A percentile compares a stretch with the other conserved stretches of the same genome.
phyloP scores from a whole-genome alignment of 805 yeast species.

The Saccharomycopsis fibuligera region DNA sequence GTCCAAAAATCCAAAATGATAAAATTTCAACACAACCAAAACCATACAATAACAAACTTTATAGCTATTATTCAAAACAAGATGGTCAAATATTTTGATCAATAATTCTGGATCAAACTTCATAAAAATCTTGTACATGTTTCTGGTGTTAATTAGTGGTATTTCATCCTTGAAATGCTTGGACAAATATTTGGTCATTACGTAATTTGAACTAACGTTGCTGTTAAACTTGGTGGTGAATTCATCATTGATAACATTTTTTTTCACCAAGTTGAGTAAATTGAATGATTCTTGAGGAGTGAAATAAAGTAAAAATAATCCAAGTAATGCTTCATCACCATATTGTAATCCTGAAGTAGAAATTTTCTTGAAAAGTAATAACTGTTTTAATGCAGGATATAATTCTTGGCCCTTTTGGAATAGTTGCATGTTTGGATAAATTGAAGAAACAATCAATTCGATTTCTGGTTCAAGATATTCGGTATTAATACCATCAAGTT shows the following conservation, averaged over 20 bases:
- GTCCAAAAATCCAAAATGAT: slow-evolving; percentile 22
- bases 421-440: slow-evolving; percentile 15
- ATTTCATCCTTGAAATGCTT: slow-evolving; percentile 21
- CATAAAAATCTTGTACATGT: slow-evolving; percentile 15
- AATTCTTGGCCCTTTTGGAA: slow-evolving; percentile 19
- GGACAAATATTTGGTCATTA: slow-evolving; percentile 17
- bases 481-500: slow-evolving; percentile 11
- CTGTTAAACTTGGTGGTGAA: slow-evolving; percentile 16
- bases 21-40: slow-evolving; percentile 18
- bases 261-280: slow-evolving; percentile 12
- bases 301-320: slow-evolving; percentile 18
- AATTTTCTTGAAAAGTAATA: slow-evolving; percentile 16
- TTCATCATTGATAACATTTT: slow-evolving; percentile 14
- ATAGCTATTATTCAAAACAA: slow-evolving; percentile 18
- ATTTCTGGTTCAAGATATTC: slow-evolving; percentile 20
- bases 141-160: slow-evolving; percentile 6
- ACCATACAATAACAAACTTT: slow-evolving; percentile 18
- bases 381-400: slow-evolving; percentile 6
- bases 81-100: slow-evolving; percentile 16
- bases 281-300: slow-evolving; percentile 10
- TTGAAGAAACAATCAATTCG: slow-evolving; percentile 14
- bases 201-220: slow-evolving; percentile 11
- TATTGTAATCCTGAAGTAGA: slow-evolving; percentile 14
- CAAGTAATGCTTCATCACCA: slow-evolving; percentile 20
- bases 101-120: slow-evolving; percentile 18